phyloP scores from a whole-genome alignment of 257 asterid genomes.

The Petunia secreta region DNA sequence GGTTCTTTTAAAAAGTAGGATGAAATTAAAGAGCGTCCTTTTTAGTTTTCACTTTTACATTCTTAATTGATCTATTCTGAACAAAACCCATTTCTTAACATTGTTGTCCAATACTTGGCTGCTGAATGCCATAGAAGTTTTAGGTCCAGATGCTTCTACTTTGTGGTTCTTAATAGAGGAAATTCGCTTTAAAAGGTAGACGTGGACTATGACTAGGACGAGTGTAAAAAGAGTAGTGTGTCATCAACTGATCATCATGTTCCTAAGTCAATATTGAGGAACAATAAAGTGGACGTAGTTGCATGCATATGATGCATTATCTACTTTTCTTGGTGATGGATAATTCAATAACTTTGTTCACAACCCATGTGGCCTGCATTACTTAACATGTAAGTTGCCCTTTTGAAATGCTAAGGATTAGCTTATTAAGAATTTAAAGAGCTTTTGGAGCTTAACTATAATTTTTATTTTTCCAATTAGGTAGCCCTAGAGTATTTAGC shows the following conservation, averaged over 20 bases:
- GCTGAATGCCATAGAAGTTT: neutral
- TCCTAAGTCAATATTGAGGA: slow-evolving; percentile 30
- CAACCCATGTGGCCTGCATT: slow-evolving; percentile 53
- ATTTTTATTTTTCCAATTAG: neutral
- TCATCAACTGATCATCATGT: slow-evolving; percentile 25
- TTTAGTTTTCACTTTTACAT: neutral
- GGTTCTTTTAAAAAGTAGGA: slow-evolving; percentile 43
- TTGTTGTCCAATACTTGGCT: neutral
- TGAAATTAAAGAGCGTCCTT: slow-evolving; percentile 10
- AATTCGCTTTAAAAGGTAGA: neutral
- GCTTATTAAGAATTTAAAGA: neutral
- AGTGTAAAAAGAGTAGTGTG: slow-evolving; percentile 36
- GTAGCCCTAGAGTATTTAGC: neutral
- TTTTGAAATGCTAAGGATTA: neutral
- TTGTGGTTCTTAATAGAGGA: neutral
- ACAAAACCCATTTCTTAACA: neutral
- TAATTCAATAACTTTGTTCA: neutral
- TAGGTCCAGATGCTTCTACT: slow-evolving; percentile 1
- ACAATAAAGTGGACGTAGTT: neutral
- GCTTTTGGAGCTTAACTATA: neutral
- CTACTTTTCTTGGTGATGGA: neutral
- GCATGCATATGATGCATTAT: neutral
- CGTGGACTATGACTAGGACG: slow-evolving; percentile 37
- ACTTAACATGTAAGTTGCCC: slow-evolving; percentile 52
- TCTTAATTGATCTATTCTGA: slow-evolving; percentile 23